Conservation (phyloP, 164 flowering plant species). For the Dillenia turbinata region DNA sequence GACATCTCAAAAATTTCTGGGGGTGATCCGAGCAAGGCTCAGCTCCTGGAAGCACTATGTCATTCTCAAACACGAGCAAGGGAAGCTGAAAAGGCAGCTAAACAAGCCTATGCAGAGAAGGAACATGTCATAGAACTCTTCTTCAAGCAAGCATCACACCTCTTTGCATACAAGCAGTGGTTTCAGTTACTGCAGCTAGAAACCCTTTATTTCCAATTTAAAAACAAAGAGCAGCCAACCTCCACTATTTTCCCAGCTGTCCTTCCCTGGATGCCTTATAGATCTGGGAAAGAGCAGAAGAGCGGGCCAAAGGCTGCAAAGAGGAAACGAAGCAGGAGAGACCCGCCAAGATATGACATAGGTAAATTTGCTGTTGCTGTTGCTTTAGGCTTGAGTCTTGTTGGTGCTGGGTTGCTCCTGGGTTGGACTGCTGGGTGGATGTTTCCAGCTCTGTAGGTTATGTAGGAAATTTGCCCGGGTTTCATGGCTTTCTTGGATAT, state of each 20-base stretch:
- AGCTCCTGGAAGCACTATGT: constrained; percentile 77
- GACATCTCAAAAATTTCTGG: constrained; percentile 11
- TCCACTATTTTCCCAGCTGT: constrained; percentile 23
- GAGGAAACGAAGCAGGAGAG: constrained; percentile 13
- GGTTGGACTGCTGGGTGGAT: constrained; percentile 83
- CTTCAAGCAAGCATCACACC: constrained; percentile 80
- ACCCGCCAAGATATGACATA: constrained; percentile 9
- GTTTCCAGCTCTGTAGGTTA: too few relatives aligned
- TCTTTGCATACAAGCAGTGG: constrained; percentile 92
- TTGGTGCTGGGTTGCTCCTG: constrained; percentile 67
- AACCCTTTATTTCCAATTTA: constrained; percentile 40
- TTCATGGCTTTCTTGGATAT: too few relatives aligned
- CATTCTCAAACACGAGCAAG: constrained; percentile 96
- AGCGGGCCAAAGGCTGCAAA: constrained; percentile 19
- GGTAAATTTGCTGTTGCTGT: constrained; percentile 37
- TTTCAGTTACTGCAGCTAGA: constrained; percentile 57
- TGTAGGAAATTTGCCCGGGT: too few relatives aligned
- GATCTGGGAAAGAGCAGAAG: constrained; percentile 25
- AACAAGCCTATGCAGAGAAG: constrained; percentile 63
- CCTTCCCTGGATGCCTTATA: constrained; percentile 38
- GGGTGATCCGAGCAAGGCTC: constrained; percentile 50
- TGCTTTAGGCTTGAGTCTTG: constrained; percentile 61
- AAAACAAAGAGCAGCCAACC: constrained; percentile 25
- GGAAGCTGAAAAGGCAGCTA: constrained; percentile 85
- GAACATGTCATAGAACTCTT: constrained; percentile 78